These are phyloP conservation scores for Trichoderma brevicompactum DNA, from an alignment of 2,329 filamentous ascomycete genomes.

Conservation along the genomic window DNA sequence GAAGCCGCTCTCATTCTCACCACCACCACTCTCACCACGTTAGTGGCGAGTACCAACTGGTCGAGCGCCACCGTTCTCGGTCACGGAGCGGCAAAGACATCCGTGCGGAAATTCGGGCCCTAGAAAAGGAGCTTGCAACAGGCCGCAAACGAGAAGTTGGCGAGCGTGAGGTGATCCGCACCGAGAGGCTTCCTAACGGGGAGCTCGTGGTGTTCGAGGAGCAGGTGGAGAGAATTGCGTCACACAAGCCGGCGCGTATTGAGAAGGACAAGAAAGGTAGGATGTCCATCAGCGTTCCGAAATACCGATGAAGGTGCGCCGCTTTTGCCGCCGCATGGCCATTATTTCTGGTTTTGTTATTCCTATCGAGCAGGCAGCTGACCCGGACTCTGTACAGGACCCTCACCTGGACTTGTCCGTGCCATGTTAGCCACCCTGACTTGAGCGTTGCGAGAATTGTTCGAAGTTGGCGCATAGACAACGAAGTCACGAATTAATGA, in stretches of 20 bases:
- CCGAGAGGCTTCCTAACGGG: constrained; percentile 62
- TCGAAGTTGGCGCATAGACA: constrained; percentile 7
- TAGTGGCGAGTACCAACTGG: constrained; percentile 37
- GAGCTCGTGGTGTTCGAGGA: constrained; percentile 68
- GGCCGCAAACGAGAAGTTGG: constrained; percentile 42
- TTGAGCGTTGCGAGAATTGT: constrained; percentile 42
- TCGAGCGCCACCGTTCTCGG: constrained; percentile 48
- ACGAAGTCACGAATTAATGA: constrained; percentile 26
- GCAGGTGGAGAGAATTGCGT: constrained; percentile 58
- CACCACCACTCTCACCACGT: constrained; percentile 40
- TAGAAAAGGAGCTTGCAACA: constrained; percentile 60
- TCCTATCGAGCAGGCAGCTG: constrained; percentile 37
- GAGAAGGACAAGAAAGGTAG: constrained; percentile 96
- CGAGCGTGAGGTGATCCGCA: constrained; percentile 59
- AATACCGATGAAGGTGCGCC: constrained; percentile 64
- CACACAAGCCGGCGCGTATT: constrained; percentile 66
- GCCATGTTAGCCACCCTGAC: constrained; percentile 75
- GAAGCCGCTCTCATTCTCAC: constrained; percentile 37
- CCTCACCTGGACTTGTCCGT: constrained; percentile 65
- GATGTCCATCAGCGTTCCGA: constrained; percentile 82
- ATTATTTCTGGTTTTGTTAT: constrained; percentile 19
- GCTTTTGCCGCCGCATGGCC: constrained; percentile 32
- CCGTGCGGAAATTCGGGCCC: constrained; percentile 69
- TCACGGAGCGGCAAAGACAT: constrained; percentile 65
- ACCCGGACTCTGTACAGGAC: constrained; percentile 53